Base-by-base conservation (phyloP, 2,329 filamentous ascomycete genomes). In the Pseudogymnoascus sp. region DNA sequence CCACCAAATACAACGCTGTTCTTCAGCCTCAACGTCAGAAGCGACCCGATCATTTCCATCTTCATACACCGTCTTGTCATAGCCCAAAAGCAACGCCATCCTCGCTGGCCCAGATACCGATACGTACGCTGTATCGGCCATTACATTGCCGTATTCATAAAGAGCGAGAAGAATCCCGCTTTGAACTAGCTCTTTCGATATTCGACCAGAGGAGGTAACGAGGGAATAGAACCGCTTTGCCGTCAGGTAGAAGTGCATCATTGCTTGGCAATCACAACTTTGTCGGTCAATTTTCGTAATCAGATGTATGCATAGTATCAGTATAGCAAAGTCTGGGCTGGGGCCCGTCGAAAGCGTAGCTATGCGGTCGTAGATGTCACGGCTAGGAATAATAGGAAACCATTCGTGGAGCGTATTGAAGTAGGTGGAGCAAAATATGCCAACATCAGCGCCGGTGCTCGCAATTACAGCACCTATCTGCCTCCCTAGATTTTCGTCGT, bases 81-180 rank as follows among this genome's bases (percentile, higher is more conserved):
- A 46, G 26, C 65, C 64, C 40, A 66, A 31, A 6, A 46, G 19
- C 22, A 64, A 53, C 6, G 64, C 65, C 46, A 65, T 64, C 41
- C 62, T 64, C 14, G 62, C 64, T 59, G 64, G 65, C 41, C 37
- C 56, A 28, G 64, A 62, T 11, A 66, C 7, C 8, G 65, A 53
- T 14, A 61, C 56, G 22, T 63, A 64, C 4, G 60, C 53, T 12
- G 56, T 38, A 7, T 62, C 38, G 14, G 65, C 19, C 12, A 64
- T 31, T 26, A 62, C 64, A 19, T 66, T 60, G 7, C 60, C 24
- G 22, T 64, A 61, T 38, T 66, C 65, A 41, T 62, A 66, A 10
- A 66, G 12, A 43, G 64, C 65, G 56, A 66, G 37, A n/a, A 66
- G 16, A 53, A 66, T 26, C 11, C 61, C 62, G 19, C 60, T 59